Conservation (phyloP, 2,329 filamentous ascomycete species). For the Meredithiella fracta region DNA sequence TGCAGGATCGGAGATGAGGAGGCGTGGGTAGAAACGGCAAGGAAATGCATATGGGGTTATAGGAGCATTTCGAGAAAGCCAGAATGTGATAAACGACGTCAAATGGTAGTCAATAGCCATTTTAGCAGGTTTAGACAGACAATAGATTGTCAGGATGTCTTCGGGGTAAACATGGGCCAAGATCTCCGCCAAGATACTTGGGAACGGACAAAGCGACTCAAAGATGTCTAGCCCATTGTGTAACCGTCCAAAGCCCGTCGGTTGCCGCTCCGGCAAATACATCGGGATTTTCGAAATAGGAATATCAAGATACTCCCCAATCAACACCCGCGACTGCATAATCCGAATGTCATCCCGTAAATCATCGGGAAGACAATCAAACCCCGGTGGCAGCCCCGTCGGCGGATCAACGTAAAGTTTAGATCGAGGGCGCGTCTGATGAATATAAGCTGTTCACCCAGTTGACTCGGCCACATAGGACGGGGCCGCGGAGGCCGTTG, state of each 20-base stretch:
- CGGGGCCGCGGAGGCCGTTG: background rate
- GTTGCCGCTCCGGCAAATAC: conserved; percentile 13
- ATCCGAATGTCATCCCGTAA: conserved; percentile 5
- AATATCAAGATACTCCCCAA: background rate
- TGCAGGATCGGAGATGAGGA: conserved; percentile 44
- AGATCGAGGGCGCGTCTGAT: background rate
- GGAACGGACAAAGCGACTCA: conserved; percentile 26
- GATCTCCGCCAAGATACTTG: conserved; percentile 27
- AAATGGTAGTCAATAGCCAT: conserved; percentile 41
- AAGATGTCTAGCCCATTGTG: conserved; percentile 26
- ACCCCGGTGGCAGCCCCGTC: conserved; percentile 8
- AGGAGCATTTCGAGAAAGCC: conserved; percentile 37
- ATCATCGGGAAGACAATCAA: conserved; percentile 5
- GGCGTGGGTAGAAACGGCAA: conserved; percentile 39
- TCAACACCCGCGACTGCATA: background rate
- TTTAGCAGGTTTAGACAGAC: conserved; percentile 47
- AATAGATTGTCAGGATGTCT: conserved; percentile 48
- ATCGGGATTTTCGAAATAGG: conserved; percentile 13
- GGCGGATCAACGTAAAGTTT: conserved; percentile 1
- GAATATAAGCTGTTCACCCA: no score
- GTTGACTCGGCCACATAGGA: background rate
- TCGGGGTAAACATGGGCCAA: conserved; percentile 26
- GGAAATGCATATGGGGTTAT: conserved; percentile 41
- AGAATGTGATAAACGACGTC: conserved; percentile 39
- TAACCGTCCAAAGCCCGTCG: background rate